A percentile compares a stretch with the other conserved stretches of the same genome.
Conservation (phyloP, 345 rosid genomes). For the Melaleuca alternifolia region DNA sequence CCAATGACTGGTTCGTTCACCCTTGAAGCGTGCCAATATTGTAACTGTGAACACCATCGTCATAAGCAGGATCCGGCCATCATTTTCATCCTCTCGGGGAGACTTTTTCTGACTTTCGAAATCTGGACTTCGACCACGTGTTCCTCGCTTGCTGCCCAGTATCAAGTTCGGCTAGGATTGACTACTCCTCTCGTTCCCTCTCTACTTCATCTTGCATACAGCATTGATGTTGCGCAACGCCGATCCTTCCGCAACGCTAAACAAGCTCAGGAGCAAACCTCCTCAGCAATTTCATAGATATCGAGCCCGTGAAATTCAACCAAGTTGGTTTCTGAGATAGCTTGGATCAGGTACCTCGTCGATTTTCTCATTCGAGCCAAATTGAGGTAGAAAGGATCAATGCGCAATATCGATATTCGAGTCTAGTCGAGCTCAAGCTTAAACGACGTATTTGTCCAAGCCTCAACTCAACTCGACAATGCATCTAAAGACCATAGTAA, state of each 20-base stretch:
- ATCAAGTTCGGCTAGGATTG: background rate
- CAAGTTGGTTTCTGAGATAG: background rate
- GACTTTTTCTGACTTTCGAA: no score
- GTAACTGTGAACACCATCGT: no score
- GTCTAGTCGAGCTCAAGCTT: background rate
- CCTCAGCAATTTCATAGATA: background rate
- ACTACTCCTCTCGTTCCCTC: background rate
- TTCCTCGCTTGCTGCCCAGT: background rate
- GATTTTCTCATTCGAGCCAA: background rate
- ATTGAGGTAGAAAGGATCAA: background rate
- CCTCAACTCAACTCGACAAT: background rate
- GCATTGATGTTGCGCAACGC: accelerated
- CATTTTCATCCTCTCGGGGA: no score
- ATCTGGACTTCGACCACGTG: background rate
- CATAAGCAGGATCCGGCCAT: no score
- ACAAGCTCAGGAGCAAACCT: background rate
- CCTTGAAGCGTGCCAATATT: no score
- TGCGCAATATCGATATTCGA: accelerated
- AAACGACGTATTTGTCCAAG: background rate
- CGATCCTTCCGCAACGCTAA: background rate
- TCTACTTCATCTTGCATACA: background rate
- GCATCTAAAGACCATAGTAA: background rate
- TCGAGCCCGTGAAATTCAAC: background rate
- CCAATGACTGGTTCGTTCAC: no score
- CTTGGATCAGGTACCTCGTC: background rate